Conservation (phyloP, 345 rosid species). For the Eucalyptus cladocalyx region DNA sequence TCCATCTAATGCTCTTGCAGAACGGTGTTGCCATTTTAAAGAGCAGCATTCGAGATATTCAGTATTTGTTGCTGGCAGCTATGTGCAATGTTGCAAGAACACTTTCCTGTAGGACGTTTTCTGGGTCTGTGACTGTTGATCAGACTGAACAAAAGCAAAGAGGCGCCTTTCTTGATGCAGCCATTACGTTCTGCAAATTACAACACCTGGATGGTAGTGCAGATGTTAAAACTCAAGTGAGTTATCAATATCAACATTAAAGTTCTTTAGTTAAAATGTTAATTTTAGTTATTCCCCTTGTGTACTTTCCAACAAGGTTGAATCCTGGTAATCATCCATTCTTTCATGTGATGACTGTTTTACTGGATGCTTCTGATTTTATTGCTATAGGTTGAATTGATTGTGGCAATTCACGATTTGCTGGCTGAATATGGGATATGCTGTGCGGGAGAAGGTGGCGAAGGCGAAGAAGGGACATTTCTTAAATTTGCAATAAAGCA, state of each 20-base stretch:
- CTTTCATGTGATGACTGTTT: background rate
- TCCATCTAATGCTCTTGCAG: constrained; percentile 35
- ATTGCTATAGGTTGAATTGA: constrained; percentile 60
- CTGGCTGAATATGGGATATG: constrained; percentile 94
- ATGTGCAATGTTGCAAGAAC: constrained; percentile 65
- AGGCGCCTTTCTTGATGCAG: constrained; percentile 67
- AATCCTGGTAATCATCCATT: background rate
- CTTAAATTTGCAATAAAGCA: constrained; percentile 93
- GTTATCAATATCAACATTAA: background rate
- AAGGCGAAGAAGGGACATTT: constrained; percentile 85
- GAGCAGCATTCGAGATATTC: constrained; percentile 45
- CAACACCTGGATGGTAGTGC: constrained; percentile 64
- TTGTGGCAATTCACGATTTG: constrained; percentile 78
- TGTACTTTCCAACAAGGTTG: background rate
- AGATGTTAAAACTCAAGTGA: constrained; percentile 66
- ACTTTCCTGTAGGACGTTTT: constrained; percentile 47
- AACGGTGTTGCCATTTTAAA: constrained; percentile 15
- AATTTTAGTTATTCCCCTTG: background rate
- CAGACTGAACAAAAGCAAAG: constrained; percentile 53
- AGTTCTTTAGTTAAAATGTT: background rate
- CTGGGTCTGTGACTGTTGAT: constrained; percentile 28
- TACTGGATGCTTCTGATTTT: background rate
- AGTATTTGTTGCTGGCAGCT: constrained; percentile 63
- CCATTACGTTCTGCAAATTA: constrained; percentile 85
- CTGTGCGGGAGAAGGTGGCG: constrained; percentile 66